Percentiles rank a stretch among this genome's conserved stretches.
Conservation (phyloP, 495 filamentous ascomycete genomes). For the Tuber calosporum region DNA sequence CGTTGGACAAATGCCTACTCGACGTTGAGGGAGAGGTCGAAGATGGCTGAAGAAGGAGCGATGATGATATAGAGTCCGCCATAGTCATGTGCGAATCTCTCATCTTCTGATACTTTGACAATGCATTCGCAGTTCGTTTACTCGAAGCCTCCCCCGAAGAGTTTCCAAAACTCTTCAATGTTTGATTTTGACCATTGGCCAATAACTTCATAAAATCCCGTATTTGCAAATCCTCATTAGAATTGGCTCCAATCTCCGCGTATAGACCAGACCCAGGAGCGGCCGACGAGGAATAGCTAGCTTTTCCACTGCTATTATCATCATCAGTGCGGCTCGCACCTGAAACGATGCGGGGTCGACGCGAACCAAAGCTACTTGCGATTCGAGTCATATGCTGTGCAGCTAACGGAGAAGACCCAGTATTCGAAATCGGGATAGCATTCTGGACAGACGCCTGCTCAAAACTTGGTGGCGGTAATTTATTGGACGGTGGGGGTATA, state of each 20-base stretch:
- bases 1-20: constrained; percentile 72
- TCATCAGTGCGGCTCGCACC: constrained; percentile 70
- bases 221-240: constrained; percentile 40
- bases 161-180: constrained; percentile 37
- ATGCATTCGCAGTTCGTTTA: constrained; percentile 32
- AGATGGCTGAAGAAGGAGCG: constrained; percentile 70
- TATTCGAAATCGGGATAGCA: background rate
- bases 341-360: constrained; percentile 66
- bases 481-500: constrained; percentile 33
- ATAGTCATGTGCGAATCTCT: constrained; percentile 75
- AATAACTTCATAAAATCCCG: constrained; percentile 38
- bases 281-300: constrained; percentile 71
- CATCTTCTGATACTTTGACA: constrained; percentile 86
- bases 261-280: constrained; percentile 81
- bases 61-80: constrained; percentile 82
- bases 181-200: constrained; percentile 35
- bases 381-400: constrained; percentile 61
- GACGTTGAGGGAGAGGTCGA: constrained; percentile 58
- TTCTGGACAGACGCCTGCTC: background rate
- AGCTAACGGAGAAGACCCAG: constrained; percentile 31
- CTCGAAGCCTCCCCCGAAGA: constrained; percentile 23
- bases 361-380: constrained; percentile 81
- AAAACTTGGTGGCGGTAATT: background rate
- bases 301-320: constrained; percentile 79
- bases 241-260: constrained; percentile 56